Percentiles rank a stretch among this genome's conserved stretches.
These are phyloP conservation scores for Suillus clintonianus DNA, from an alignment of 768 basidiomycete genomes.

Conservation along the genomic window DNA sequence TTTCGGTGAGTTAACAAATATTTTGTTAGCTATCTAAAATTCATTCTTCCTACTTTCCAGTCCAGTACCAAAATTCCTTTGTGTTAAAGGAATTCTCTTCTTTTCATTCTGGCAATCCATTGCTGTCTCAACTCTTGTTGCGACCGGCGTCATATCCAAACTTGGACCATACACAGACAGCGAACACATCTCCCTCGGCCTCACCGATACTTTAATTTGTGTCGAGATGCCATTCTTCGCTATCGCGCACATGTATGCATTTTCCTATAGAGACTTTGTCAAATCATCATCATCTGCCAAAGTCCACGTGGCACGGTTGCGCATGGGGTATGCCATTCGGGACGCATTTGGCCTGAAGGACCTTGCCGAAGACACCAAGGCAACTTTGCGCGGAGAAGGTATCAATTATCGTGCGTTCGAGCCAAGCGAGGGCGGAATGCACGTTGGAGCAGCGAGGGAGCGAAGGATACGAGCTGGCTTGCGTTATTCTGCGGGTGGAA, in stretches of 20 bases:
- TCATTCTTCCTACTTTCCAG: constrained; percentile 37
- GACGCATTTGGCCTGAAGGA: constrained; percentile 89
- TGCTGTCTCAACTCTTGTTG: constrained; percentile 84
- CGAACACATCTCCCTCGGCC: constrained; percentile 87
- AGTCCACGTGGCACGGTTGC: constrained; percentile 83
- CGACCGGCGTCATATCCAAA: constrained; percentile 69
- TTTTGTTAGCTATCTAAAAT: not conserved
- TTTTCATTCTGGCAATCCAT: constrained; percentile 99
- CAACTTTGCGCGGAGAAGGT: constrained; percentile 82
- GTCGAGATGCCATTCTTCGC: constrained; percentile 98
- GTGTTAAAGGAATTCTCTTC: constrained; percentile 97
- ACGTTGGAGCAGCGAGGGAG: constrained; percentile 85
- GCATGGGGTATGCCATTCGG: constrained; percentile 79
- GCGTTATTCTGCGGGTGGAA: constrained; percentile 88
- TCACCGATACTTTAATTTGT: constrained; percentile 91
- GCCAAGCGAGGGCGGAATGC: constrained; percentile 91
- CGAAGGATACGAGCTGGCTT: constrained; percentile 89
- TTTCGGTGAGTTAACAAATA: constrained; percentile 58
- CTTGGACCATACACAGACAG: constrained; percentile 87
- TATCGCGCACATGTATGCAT: constrained; percentile 92
- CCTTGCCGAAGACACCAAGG: constrained; percentile 81
- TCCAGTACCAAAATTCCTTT: constrained; percentile 95
- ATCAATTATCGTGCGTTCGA: constrained; percentile 98
- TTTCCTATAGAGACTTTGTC: constrained; percentile 81
- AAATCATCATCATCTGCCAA: constrained; percentile 47